A percentile compares a stretch with the other conserved stretches of the same genome.
Evolutionary conservation across 495 filamentous ascomycete species (phyloP).

Genomic region (Haplographium delicatum): DNA sequence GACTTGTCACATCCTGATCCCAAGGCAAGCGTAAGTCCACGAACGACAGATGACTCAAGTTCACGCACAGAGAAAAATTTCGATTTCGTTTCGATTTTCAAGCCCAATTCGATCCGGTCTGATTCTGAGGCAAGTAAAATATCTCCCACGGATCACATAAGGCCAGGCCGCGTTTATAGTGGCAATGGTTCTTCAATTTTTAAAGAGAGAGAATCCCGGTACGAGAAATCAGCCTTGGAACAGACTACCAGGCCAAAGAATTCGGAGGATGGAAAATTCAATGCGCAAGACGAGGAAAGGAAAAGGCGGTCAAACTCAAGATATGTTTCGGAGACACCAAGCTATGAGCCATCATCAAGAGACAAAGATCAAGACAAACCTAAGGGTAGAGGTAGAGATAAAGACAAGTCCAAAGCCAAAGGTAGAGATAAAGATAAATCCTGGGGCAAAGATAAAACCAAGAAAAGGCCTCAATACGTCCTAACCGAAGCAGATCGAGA

Average conservation of each 20-base stretch:
- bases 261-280: not conserved
- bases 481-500: conserved; percentile 15
- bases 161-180: not conserved
- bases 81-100: too few relatives aligned
- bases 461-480: conserved; percentile 19
- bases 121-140: not conserved
- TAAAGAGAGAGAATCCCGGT: not conserved
- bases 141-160: not conserved
- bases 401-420: not conserved
- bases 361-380: conserved; percentile 1
- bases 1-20: not conserved
- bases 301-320: conserved; percentile 1
- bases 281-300: conserved; percentile 4
- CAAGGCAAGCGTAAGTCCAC: not conserved
- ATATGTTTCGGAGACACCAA: not conserved
- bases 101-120: not conserved
- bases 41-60: too few relatives aligned
- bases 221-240: not conserved
- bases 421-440: conserved; percentile 5
- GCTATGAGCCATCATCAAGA: not conserved
- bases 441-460: conserved; percentile 20
- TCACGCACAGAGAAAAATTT: not conserved
- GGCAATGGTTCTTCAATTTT: not conserved
- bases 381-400: conserved; percentile 19
- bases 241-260: not conserved